These are phyloP conservation scores for Blastobotrys petasosporus DNA, from an alignment of 1,139 yeast species.

Conservation along the genomic window DNA sequence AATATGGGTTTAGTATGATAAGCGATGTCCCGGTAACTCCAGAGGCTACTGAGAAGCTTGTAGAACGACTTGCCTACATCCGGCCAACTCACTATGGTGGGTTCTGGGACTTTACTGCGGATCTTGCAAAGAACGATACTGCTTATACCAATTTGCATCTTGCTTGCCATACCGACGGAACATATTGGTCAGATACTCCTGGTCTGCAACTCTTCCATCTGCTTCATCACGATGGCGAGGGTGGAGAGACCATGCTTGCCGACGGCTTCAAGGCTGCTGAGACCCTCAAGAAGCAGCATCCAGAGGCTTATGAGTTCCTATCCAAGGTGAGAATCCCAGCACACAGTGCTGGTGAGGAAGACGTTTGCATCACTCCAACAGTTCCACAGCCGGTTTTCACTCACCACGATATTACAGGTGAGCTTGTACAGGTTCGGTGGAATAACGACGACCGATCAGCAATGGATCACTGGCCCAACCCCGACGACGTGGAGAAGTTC, in stretches of 20 bases:
- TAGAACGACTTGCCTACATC: conserved; percentile 56
- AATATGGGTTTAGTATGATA: conserved; percentile 59
- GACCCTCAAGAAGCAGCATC: conserved; percentile 43
- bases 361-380: conserved; percentile 60
- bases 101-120: conserved; percentile 76
- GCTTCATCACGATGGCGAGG: conserved; percentile 58
- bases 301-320: conserved; percentile 52
- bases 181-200: conserved; percentile 74
- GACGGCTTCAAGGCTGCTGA: conserved; percentile 65
- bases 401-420: conserved; percentile 45
- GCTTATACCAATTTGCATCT: conserved; percentile 70
- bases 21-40: conserved; percentile 59
- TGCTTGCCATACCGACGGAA: conserved; percentile 69
- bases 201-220: conserved; percentile 70
- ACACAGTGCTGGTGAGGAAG: conserved; percentile 70
- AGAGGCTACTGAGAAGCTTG: conserved; percentile 54
- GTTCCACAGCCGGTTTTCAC: conserved; percentile 54
- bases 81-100: conserved; percentile 77
- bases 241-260: conserved; percentile 68
- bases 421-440: conserved; percentile 66
- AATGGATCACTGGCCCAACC: conserved; percentile 52
- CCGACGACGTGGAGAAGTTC: conserved; percentile 50
- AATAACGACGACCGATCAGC: conserved; percentile 69
- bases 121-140: conserved; percentile 63
- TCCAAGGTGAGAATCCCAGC: conserved; percentile 57